A percentile compares a stretch with the other conserved stretches of the same genome.
phyloP scores from a whole-genome alignment of 176 grass and related monocot genomes.

The Oryza punctata region DNA sequence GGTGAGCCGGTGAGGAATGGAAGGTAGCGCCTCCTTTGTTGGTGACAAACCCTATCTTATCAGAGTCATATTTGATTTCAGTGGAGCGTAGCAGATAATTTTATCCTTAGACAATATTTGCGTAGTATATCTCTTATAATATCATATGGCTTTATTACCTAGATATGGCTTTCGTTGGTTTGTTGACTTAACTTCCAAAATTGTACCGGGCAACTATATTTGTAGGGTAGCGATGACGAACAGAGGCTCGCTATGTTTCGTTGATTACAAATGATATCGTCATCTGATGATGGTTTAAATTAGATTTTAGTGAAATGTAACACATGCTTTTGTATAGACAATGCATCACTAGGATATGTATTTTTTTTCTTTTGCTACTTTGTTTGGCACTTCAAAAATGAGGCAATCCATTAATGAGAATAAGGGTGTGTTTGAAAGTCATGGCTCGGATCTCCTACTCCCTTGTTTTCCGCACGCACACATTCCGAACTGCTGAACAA shows the following conservation, averaged over 20 bases:
- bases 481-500: no score
- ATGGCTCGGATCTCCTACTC: no score
- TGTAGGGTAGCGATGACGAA: not conserved
- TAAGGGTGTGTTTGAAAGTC: not conserved
- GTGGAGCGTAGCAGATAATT: accelerated
- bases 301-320: not conserved
- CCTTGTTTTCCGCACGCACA: no score
- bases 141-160: not conserved
- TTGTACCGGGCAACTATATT: not conserved
- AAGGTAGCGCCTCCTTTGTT: not conserved
- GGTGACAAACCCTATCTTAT: not conserved
- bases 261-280: not conserved
- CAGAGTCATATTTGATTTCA: not conserved
- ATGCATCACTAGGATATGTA: no score
- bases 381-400: no score
- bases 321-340: not conserved
- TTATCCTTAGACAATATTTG: not conserved
- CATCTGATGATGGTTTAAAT: not conserved
- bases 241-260: not conserved
- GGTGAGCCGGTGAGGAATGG: not conserved
- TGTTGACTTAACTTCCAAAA: not conserved
- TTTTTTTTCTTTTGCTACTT: no score
- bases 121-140: not conserved
- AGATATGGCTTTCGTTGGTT: not conserved
- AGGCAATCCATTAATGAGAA: not conserved